A percentile compares a stretch with the other conserved stretches of the same genome.
These are phyloP conservation scores for Dioszegia crocea DNA, from an alignment of 768 basidiomycete genomes.

Conservation along the genomic window DNA sequence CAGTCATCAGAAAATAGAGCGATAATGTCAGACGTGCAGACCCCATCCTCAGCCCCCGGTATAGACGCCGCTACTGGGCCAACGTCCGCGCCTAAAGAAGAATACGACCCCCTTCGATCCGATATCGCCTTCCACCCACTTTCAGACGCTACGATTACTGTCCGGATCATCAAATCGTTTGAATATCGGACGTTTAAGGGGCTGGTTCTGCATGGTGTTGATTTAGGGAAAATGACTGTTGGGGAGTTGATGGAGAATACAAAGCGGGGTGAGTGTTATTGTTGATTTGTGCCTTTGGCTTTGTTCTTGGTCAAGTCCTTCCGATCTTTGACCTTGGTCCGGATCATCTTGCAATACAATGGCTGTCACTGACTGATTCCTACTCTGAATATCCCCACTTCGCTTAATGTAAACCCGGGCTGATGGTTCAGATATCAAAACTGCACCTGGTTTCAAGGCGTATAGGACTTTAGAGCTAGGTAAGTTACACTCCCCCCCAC, in stretches of 20 bases:
- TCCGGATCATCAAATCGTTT: conserved; percentile 93
- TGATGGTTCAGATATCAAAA: conserved; percentile 43
- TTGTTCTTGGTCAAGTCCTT: too few relatives aligned
- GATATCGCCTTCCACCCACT: conserved; percentile 30
- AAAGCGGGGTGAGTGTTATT: conserved; percentile 63
- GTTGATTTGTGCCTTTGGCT: too few relatives aligned
- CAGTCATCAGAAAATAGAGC: too few relatives aligned
- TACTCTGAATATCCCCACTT: background rate
- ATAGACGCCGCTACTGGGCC: background rate
- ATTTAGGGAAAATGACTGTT: conserved; percentile 75
- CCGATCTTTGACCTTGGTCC: background rate
- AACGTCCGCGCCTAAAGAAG: background rate
- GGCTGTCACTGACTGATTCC: too few relatives aligned
- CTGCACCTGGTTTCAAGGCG: conserved; percentile 78
- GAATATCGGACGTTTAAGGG: conserved; percentile 83
- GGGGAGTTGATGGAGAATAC: conserved; percentile 70
- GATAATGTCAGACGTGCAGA: too few relatives aligned
- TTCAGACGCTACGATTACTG: conserved; percentile 75
- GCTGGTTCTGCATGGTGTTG: conserved; percentile 74
- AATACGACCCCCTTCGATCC: conserved; percentile 3
- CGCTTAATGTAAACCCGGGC: background rate
- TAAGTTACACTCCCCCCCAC: conserved; percentile 42
- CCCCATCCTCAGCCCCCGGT: too few relatives aligned
- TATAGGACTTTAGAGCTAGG: conserved; percentile 71
- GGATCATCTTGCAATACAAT: too few relatives aligned